Evolutionary conservation across 2,329 filamentous ascomycete genomes (phyloP).

Genomic region (Diplodia corticola): DNA sequence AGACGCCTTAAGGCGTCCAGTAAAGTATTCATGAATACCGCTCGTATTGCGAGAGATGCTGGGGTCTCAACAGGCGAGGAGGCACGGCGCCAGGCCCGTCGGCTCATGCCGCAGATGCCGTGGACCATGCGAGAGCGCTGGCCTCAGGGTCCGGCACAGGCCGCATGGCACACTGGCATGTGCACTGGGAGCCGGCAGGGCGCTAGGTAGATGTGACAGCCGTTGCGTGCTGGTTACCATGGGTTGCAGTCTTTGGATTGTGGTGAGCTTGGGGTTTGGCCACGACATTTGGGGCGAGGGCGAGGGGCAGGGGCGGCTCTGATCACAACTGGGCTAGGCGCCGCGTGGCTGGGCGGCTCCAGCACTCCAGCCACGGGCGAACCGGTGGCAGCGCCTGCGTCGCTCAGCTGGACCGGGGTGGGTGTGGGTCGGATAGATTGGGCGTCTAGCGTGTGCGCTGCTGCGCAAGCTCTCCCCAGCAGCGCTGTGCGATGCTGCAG

Average conservation of each 20-base stretch:
- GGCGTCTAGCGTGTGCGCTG: background rate
- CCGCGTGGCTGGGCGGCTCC: background rate
- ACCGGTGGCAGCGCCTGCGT: background rate
- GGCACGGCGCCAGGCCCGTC: background rate
- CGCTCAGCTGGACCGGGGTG: slow-evolving; percentile 13
- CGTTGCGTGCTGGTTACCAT: background rate
- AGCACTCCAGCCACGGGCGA: background rate
- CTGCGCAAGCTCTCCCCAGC: background rate
- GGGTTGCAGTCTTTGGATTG: background rate
- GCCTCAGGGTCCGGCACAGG: background rate
- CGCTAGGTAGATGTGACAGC: background rate
- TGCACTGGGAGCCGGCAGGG: background rate
- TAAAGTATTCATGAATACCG: background rate
- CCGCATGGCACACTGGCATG: background rate
- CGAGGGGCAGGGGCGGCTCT: background rate
- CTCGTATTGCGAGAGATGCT: background rate
- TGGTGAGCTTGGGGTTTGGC: background rate
- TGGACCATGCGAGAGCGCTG: background rate
- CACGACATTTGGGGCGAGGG: background rate
- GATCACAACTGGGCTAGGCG: background rate
- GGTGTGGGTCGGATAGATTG: slow-evolving; percentile 6
- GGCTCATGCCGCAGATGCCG: slow-evolving; percentile 3
- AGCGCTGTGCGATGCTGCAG: background rate
- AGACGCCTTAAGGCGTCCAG: background rate
- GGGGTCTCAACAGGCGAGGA: slow-evolving; percentile 1